Conservation (phyloP, 805 yeast genomes). For the Priceomyces haplophilus region DNA sequence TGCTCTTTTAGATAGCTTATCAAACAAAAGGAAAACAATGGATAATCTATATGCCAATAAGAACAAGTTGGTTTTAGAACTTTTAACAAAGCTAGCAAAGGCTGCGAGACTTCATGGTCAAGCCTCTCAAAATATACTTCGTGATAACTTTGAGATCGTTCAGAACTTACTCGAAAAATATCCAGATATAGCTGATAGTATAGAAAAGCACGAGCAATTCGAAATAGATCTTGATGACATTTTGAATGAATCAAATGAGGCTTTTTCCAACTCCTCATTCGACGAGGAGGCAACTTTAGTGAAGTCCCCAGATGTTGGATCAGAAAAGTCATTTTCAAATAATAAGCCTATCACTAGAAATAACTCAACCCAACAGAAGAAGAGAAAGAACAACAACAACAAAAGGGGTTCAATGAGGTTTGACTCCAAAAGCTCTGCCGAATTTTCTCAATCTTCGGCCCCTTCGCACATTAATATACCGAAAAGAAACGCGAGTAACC, state of each 20-base stretch:
- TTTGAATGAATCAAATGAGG: constrained; percentile 30
- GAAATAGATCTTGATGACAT: constrained; percentile 34
- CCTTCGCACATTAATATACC: constrained; percentile 19
- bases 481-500: constrained; percentile 11
- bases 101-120: constrained; percentile 49
- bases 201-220: constrained; percentile 24
- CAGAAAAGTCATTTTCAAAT: constrained; percentile 2
- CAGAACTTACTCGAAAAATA: constrained; percentile 33
- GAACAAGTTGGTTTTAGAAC: constrained; percentile 42
- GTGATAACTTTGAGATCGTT: constrained; percentile 47
- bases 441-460: constrained; percentile 14
- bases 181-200: constrained; percentile 32
- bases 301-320: constrained; percentile 14
- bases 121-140: constrained; percentile 43
- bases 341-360: constrained; percentile 11
- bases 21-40: constrained; percentile 45
- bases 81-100: constrained; percentile 42
- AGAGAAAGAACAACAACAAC: constrained; percentile 21
- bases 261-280: constrained; percentile 28
- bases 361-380: constrained; percentile 20
- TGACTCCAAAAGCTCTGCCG: constrained; percentile 22
- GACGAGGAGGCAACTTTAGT: constrained; percentile 33
- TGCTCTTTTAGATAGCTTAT: constrained; percentile 47
- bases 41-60: constrained; percentile 49
- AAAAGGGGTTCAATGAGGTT: constrained; percentile 33